These are phyloP conservation scores for Pulveroboletus sp. DNA, from an alignment of 768 basidiomycete genomes.

Conservation along the genomic window DNA sequence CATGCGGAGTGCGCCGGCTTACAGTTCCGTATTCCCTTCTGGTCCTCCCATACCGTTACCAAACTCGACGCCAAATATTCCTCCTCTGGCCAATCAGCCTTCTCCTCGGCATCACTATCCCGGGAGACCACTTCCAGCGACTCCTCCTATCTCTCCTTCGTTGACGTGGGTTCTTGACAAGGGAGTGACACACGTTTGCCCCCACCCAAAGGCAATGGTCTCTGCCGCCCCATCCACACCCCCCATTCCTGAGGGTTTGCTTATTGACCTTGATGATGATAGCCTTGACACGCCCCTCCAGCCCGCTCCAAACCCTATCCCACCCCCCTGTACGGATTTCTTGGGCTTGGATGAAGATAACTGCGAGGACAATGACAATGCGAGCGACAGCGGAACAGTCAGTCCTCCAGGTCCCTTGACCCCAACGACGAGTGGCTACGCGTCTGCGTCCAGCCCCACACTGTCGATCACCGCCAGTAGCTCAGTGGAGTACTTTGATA, in stretches of 20 bases:
- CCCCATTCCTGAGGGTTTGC: conserved; percentile 44
- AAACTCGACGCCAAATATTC: conserved; percentile 22
- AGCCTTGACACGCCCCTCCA: conserved; percentile 24
- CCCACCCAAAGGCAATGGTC: conserved; percentile 16
- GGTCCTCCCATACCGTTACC: conserved; percentile 28
- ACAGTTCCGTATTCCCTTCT: conserved; percentile 31
- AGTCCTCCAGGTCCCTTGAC: conserved; percentile 31
- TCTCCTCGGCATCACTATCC: conserved; percentile 32
- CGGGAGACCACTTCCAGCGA: conserved; percentile 31
- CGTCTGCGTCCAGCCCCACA: conserved; percentile 27
- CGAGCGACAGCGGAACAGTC: conserved; percentile 29
- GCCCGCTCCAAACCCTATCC: conserved; percentile 2
- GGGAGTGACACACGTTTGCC: conserved; percentile 8
- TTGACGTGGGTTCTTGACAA: conserved; percentile 34
- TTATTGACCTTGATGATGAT: conserved; percentile 52
- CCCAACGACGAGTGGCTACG: conserved; percentile 25
- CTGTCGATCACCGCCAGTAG: conserved; percentile 21
- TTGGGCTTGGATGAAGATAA: conserved; percentile 20
- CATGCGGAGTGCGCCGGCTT: conserved; percentile 32
- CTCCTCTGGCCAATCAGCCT: conserved; percentile 18
- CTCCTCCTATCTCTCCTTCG: conserved; percentile 30
- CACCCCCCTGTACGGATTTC: conserved; percentile 22
- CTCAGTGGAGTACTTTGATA: conserved; percentile 26
- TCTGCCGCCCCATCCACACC: conserved; percentile 26
- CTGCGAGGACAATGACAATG: conserved; percentile 21